These are phyloP conservation scores for Candida stauntonica DNA, from an alignment of 805 yeast species.

Conservation along the genomic window DNA sequence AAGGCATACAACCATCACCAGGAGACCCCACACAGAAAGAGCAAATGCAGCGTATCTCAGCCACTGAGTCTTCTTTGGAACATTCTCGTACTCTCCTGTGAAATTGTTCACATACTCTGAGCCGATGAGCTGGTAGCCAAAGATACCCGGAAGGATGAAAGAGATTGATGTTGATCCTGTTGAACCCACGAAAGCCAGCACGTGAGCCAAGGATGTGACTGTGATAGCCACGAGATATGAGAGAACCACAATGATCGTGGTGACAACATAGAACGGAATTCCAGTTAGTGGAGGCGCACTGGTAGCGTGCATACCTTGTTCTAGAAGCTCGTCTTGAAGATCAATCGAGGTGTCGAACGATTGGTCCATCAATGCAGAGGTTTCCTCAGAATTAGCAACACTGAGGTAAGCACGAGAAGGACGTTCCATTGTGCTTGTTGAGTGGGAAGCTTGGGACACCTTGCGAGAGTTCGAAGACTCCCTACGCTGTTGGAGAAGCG, in stretches of 20 bases:
- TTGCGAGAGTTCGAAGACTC: constrained; percentile 8
- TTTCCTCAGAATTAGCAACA: constrained; percentile 2
- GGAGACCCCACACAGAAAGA: constrained; percentile 44
- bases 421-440: constrained; percentile 4
- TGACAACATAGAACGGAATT: constrained; percentile 44
- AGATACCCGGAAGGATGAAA: constrained; percentile 83
- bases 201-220: constrained; percentile 72
- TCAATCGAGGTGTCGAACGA: constrained; percentile 10
- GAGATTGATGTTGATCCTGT: constrained; percentile 92
- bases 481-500: constrained; percentile 12
- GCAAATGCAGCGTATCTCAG: constrained; percentile 35
- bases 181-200: constrained; percentile 84
- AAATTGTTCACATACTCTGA: constrained; percentile 32
- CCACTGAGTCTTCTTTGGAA: constrained; percentile 26
- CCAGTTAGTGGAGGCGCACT: constrained; percentile 27
- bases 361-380: constrained; percentile 5
- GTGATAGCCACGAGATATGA: constrained; percentile 63
- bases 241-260: constrained; percentile 44
- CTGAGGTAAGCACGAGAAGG: constrained; percentile 4
- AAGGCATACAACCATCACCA: constrained; percentile 50
- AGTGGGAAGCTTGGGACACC: constrained; percentile 10
- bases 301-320: constrained; percentile 26
- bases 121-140: constrained; percentile 73
- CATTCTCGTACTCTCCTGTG: constrained; percentile 27
- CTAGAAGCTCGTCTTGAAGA: constrained; percentile 28